Percentiles rank a stretch among this genome's conserved stretches.
phyloP scores from a whole-genome alignment of 768 basidiomycete species.

The Pulveroboletus ravenelii region DNA sequence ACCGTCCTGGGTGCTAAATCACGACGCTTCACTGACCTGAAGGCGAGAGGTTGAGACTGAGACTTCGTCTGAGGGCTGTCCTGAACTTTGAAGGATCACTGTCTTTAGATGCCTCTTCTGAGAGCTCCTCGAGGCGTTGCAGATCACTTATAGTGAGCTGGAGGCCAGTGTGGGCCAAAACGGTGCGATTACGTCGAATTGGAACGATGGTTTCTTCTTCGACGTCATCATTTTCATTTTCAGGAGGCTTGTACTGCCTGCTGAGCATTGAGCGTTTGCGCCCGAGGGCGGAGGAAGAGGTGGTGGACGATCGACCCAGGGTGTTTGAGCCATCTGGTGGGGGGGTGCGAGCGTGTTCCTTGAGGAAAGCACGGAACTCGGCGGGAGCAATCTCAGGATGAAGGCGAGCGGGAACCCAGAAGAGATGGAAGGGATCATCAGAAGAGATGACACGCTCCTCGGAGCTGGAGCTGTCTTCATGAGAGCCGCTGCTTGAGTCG shows the following conservation, averaged over 20 bases:
- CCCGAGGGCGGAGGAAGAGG: slow-evolving; percentile 48
- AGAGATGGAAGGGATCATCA: slow-evolving; percentile 85
- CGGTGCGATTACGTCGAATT: slow-evolving; percentile 62
- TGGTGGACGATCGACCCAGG: slow-evolving; percentile 42
- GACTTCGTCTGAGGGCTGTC: slow-evolving; percentile 75
- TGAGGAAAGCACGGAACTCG: slow-evolving; percentile 92
- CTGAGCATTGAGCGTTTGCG: slow-evolving; percentile 93
- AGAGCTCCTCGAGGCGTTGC: slow-evolving; percentile 90
- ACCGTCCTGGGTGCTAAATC: neutral
- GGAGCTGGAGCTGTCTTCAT: slow-evolving; percentile 37
- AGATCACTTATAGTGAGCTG: slow-evolving; percentile 91
- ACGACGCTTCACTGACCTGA: slow-evolving; percentile 56
- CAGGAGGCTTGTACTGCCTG: slow-evolving; percentile 82
- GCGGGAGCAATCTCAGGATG: slow-evolving; percentile 98
- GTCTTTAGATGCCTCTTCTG: slow-evolving; percentile 81
- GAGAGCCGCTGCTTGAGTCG: slow-evolving; percentile 41
- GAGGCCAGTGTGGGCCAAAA: slow-evolving; percentile 63
- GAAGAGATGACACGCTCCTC: slow-evolving; percentile 31
- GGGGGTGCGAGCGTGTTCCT: slow-evolving; percentile 77
- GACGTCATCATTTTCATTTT: slow-evolving; percentile 73
- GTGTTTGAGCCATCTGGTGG: slow-evolving; percentile 44
- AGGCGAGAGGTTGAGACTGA: slow-evolving; percentile 82
- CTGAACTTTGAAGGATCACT: slow-evolving; percentile 79
- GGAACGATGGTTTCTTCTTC: slow-evolving; percentile 71
- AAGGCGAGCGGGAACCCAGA: slow-evolving; percentile 96